Evolutionary conservation across 1,284 basidiomycete genomes (phyloP), one percentile per base, ranked within the genome.

Genomic region (Sanguinoderma infundibulare): DNA sequence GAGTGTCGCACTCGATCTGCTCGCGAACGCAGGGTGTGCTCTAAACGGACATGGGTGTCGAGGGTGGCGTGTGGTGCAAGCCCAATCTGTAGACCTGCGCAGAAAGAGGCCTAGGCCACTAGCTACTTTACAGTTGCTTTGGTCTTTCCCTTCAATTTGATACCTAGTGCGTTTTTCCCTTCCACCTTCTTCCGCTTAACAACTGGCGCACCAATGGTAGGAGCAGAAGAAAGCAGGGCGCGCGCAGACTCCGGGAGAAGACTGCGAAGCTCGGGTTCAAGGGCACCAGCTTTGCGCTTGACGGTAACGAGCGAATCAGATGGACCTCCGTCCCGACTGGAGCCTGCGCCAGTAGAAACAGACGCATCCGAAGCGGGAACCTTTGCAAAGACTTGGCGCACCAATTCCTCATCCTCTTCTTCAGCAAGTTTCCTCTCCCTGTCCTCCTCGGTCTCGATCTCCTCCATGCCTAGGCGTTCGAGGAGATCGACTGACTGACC

Each of bases 381-480:
- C 75, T 91, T 93, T 46, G 91, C 83, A 74, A 99, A 99, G 52
- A 95, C 91, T 72, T 93, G 86, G 61, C 89, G 82, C 22, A 98
- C 93, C 24, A 96, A 78, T 70, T 83, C 87, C 77, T 99, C 96
- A 72, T 98, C 97, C 75, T 98, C 96, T 64, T 96, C 94, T 64
- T 96, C 90, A 57, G 92, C 84, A 46, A 80, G 76, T 70, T 81
- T 84, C 66, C 80, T 81, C 68, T 88, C 86, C 59, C 82, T 80
- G 39, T 89, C 87, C 72, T 92, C 91, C 66, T 89, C 90, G 36
- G 83, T 83, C 72, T 89, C 85, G 17, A 89, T 77, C 64, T 92
- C 89, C 70, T 89, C 83, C 69, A 81, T 76, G 12, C 78, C 81
- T 49, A 87, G 72, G 40, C 83, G 79, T 22, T 83, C 87, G 36